These are phyloP conservation scores for Zea luxurians DNA, from an alignment of 176 grass and related monocot species.

Conservation along the genomic window DNA sequence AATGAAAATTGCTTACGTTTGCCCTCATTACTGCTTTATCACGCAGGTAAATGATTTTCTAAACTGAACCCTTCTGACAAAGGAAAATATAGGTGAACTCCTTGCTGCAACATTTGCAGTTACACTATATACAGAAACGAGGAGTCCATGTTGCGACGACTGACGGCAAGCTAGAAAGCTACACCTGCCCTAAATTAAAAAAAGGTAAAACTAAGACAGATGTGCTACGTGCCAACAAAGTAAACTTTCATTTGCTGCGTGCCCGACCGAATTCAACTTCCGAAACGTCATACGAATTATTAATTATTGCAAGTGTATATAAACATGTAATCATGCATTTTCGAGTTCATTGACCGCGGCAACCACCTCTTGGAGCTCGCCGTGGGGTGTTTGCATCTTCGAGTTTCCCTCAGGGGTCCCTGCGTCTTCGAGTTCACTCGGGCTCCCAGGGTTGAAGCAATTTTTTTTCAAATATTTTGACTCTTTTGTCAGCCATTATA, in stretches of 20 bases:
- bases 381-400: slow-evolving; percentile 27
- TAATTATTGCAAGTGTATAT: not conserved
- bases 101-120: no score
- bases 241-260: not conserved
- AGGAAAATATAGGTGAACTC: not conserved
- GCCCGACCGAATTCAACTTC: slow-evolving; percentile 17
- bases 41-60: not conserved
- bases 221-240: no score
- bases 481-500: not conserved
- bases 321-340: slow-evolving; percentile 18
- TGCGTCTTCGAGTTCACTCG: slow-evolving; percentile 26
- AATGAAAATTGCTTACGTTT: not conserved
- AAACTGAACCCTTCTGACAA: not conserved
- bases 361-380: slow-evolving; percentile 26
- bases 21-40: not conserved
- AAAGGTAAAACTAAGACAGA: no score
- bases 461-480: not conserved
- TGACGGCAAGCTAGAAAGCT: not conserved
- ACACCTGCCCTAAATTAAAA: no score
- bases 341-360: slow-evolving; percentile 25
- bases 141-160: not conserved
- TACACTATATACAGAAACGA: not conserved
- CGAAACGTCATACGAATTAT: slow-evolving; percentile 8
- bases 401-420: slow-evolving; percentile 28
- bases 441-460: not conserved